These are phyloP conservation scores for Verticillium tricorpus DNA, from an alignment of 2,329 filamentous ascomycete species.

Conservation along the genomic window DNA sequence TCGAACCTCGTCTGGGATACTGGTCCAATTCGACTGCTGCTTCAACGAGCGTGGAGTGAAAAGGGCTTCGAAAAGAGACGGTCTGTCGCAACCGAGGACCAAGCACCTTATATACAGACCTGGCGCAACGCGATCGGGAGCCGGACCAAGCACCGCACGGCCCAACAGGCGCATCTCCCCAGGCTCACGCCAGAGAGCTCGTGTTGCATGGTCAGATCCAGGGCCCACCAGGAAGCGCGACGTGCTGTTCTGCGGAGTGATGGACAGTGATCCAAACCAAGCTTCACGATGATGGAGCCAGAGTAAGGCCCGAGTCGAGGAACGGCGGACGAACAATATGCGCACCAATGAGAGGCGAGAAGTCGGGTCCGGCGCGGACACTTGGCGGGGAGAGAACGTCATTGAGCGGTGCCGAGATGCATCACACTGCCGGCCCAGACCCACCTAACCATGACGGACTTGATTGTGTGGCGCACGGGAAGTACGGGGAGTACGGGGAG, in stretches of 20 bases:
- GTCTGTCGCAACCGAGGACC: neutral
- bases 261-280: neutral
- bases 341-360: neutral
- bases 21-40: no score
- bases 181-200: neutral
- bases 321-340: neutral
- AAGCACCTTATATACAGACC: neutral
- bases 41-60: no score
- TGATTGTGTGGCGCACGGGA: neutral
- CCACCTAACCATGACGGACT: neutral
- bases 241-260: neutral
- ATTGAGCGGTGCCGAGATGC: neutral
- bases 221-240: neutral
- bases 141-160: neutral
- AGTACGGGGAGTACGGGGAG: neutral
- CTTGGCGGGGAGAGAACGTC: neutral
- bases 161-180: no score
- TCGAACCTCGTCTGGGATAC: neutral
- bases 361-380: neutral
- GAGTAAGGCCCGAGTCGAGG: neutral
- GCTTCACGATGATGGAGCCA: neutral
- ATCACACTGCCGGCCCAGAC: neutral
- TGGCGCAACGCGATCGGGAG: neutral
- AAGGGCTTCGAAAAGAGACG: neutral
- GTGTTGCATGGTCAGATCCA: neutral